Evolutionary conservation across 768 basidiomycete genomes (phyloP), one percentile per base, ranked within the genome.

Genomic region (Asterophora parasitica): DNA sequence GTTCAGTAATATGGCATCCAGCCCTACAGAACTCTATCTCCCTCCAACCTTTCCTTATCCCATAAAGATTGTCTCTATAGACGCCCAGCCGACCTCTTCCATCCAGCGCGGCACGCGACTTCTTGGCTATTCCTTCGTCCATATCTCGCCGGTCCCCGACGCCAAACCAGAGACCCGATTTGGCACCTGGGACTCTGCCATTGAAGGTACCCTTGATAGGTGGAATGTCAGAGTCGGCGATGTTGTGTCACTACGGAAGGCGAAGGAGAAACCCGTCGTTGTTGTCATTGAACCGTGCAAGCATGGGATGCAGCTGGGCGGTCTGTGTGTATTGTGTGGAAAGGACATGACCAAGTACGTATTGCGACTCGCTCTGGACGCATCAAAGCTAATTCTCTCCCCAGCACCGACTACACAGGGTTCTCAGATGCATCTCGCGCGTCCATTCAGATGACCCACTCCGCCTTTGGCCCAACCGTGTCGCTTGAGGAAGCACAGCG

Each of bases 371-470:
- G 49, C 54, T 42, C 35, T 11, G 48, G 31, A 46, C 11, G 33
- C 31, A 27, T n/a, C 32, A 20, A 7, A n/a, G 13, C 26, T 46
- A 46, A 45, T 44, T 27, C 38, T 28, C 19, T 7, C 15, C 45
- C 27, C 44, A 73, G 92, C 48, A 74, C 78, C 55, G 92, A 94
- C 70, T 93, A 93, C 61, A 88, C 84, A 0, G 92, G 90, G 20
- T 88, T 84, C 72, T 86, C 87, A 16, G 89, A 93, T 68, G 79
- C 88, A 33, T 82, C 84, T 30, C 82, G 92, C 49, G 92, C 92
- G 42, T 83, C 81, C 39, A 93, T 95, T 55, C 88, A 87, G 63
- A 94, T 98, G 86, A 92, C 88, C 7, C 94, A 99, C 67, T 89
- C 88, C 49, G 87, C 90, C 36, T 82, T 85, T 54, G 90, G 91